A percentile compares a stretch with the other conserved stretches of the same genome.
These are phyloP conservation scores for Triticum monococcum DNA, from an alignment of 176 grass and related monocot genomes.

Conservation along the genomic window DNA sequence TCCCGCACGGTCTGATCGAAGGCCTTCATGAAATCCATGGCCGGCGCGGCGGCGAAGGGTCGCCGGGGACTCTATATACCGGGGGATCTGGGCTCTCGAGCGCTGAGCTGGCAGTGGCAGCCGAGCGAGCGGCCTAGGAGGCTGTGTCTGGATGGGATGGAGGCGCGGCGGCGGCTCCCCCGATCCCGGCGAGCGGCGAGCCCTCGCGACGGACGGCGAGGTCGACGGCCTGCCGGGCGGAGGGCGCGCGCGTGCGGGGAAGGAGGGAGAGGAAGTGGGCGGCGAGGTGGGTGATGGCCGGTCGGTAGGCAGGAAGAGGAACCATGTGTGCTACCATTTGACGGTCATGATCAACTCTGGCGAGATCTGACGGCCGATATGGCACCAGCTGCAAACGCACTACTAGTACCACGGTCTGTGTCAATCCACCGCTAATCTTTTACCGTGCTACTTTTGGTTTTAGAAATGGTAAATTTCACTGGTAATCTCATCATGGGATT, in stretches of 20 bases:
- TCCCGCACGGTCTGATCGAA: constrained; percentile 96
- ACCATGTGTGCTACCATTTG: background rate
- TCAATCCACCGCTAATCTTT: too few relatives aligned
- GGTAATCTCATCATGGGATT: too few relatives aligned
- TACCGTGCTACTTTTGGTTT: too few relatives aligned
- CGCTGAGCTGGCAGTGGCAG: background rate
- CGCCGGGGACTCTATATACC: background rate
- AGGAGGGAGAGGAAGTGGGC: background rate
- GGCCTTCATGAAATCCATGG: constrained; percentile 99
- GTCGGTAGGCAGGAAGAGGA: background rate
- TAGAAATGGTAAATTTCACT: too few relatives aligned
- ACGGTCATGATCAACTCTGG: background rate
- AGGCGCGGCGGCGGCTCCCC: background rate
- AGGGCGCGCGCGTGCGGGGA: background rate
- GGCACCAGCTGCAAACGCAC: background rate
- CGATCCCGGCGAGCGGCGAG: constrained; percentile 19
- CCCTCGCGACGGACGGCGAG: background rate
- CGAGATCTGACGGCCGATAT: background rate
- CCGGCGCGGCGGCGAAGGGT: background rate
- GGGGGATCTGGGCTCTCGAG: constrained; percentile 31
- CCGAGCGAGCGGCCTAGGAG: background rate
- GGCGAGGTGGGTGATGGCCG: background rate
- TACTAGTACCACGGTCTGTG: background rate
- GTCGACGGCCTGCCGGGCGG: constrained; percentile 13
- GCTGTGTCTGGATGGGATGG: background rate